Evolutionary conservation across 441 rosid species (phyloP).

Genomic region (Corymbia citriodora): DNA sequence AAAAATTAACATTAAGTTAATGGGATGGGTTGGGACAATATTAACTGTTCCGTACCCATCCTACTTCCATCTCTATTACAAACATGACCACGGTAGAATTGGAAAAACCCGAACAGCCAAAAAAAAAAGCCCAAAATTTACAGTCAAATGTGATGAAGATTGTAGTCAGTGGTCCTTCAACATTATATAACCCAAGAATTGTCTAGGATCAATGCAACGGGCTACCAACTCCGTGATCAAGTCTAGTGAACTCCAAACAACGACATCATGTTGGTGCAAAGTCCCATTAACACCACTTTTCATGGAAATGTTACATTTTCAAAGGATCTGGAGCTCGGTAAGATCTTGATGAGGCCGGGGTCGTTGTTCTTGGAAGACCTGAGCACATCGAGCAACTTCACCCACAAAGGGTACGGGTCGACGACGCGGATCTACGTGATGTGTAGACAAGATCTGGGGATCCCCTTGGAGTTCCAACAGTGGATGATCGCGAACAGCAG

Average conservation of each 20-base stretch:
- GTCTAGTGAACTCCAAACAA: too few relatives aligned
- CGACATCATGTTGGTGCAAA: too few relatives aligned
- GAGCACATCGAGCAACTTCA: slow-evolving; percentile 18
- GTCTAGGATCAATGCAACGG: too few relatives aligned
- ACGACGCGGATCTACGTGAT: slow-evolving; percentile 28
- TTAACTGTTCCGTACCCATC: background rate
- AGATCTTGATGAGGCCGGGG: slow-evolving; percentile 32
- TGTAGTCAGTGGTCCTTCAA: too few relatives aligned
- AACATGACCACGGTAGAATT: background rate
- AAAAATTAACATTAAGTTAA: too few relatives aligned
- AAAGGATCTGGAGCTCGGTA: slow-evolving; percentile 45
- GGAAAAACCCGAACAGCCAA: background rate
- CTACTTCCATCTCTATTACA: background rate
- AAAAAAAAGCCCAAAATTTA: background rate
- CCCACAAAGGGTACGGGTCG: slow-evolving; percentile 28
- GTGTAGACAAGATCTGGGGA: slow-evolving; percentile 30
- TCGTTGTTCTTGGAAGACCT: slow-evolving; percentile 32
- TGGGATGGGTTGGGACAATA: background rate
- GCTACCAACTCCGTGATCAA: too few relatives aligned
- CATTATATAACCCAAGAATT: too few relatives aligned
- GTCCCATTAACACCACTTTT: background rate
- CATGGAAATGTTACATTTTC: background rate
- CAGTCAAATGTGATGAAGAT: background rate
- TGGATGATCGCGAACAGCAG: slow-evolving; percentile 46
- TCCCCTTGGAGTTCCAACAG: slow-evolving; percentile 20